A percentile compares a stretch with the other conserved stretches of the same genome.
These are phyloP conservation scores for Persicaria tinctoria DNA, from an alignment of 148 eudicot genomes.

Conservation along the genomic window DNA sequence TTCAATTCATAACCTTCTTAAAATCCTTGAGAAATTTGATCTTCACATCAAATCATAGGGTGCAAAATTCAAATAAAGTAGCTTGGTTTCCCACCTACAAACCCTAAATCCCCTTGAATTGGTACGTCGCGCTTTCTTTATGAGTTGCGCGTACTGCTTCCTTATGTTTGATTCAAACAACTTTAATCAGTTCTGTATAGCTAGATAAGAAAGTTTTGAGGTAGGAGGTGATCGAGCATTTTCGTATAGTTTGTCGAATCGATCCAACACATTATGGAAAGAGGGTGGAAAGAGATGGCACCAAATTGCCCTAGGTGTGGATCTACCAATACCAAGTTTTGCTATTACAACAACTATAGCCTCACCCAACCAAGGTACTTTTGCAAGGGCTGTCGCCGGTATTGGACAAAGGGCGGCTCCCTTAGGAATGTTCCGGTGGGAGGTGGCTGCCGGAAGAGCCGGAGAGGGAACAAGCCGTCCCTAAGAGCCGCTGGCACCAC, in stretches of 20 bases:
- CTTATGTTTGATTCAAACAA: neutral
- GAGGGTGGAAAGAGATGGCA: conserved; percentile 7
- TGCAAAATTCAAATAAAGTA: neutral
- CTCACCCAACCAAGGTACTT: conserved; percentile 8
- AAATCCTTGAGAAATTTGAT: neutral
- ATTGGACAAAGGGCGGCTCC: conserved; percentile 6
- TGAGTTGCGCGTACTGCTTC: neutral
- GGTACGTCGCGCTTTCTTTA: neutral
- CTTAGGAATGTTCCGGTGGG: conserved; percentile 7
- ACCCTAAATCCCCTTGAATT: neutral
- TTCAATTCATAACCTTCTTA: neutral
- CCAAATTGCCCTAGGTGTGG: conserved; percentile 9
- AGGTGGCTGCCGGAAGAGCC: neutral
- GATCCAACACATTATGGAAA: neutral
- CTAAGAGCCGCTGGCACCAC: neutral
- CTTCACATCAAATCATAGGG: neutral
- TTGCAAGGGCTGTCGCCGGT: conserved; percentile 1
- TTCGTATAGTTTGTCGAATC: neutral
- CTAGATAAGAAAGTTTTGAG: neutral
- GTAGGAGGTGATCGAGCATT: neutral
- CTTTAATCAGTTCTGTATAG: neutral
- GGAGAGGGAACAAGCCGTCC: neutral
- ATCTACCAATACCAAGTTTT: conserved; percentile 7
- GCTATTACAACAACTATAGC: conserved; percentile 8
- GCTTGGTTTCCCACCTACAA: neutral